Base-by-base conservation (phyloP, 768 basidiomycete species). In the Nevesoporus exiguus region DNA sequence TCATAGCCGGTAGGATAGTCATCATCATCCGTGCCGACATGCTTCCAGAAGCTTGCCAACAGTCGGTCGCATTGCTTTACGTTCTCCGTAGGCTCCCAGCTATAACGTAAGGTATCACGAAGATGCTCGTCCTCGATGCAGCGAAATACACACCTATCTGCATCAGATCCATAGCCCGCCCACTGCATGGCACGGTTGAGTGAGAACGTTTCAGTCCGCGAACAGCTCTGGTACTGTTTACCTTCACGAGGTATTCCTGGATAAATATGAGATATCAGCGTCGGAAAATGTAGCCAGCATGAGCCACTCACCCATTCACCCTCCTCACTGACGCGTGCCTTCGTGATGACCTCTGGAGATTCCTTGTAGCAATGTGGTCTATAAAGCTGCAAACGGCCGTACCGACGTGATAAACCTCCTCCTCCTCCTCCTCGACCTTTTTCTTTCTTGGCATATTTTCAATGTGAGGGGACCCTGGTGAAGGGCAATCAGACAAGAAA, bases 201-300 rank as follows among this genome's bases (percentile, higher is more conserved):
- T 52, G 48, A 45, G 5, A n/a, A 45, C 9, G 27, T 13, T n/a
- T 14, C 10, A 9, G 33, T 44, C 22, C 44, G 14, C 22, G 33
- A 43, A 25, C 17, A n/a, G n/a, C n/a, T n/a, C n/a, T n/a, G 22
- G 29, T 14, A 21, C 5, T n/a, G 36, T 52, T 55, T 55, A 87
- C 88, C 76, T 88, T 88, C 37, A 89, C 86, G 49, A 62, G 65
- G 60, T 89, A 90, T 70, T 86, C 80, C 88, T 84, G 42, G 30
- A 54, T 14, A 21, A n/a, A 21, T 39, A 6, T 22, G 15, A 47
- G 3, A 13, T 8, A 37, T 66, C 22, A 14, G 7, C 22, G 43
- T 46, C 13, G 21, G 34, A 25, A 7, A 29, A 27, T 13, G 37
- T 21, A 14, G 14, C 14, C 27, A 2, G 42, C 31, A 33, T 21